These are phyloP conservation scores for Knoxia roxburghii DNA, from an alignment of 257 asterid species.

Conservation along the genomic window DNA sequence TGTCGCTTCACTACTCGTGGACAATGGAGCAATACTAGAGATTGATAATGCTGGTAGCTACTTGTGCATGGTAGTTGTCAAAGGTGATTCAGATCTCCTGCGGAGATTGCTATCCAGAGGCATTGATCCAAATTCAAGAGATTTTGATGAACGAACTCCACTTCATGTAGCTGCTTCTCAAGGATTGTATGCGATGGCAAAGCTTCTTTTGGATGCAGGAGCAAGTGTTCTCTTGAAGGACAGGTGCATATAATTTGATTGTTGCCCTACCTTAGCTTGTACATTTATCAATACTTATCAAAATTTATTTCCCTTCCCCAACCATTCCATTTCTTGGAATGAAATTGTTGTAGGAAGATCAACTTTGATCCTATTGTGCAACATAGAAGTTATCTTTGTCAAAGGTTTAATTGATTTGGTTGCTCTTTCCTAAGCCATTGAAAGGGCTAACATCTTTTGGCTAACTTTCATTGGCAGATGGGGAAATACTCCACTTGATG, in stretches of 20 bases:
- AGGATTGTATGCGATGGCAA: conserved; percentile 67
- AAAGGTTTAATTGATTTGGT: not conserved
- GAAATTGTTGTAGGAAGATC: not conserved
- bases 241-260: conserved; percentile 39
- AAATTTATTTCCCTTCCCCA: not conserved
- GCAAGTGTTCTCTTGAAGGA: conserved; percentile 76
- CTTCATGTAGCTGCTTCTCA: conserved; percentile 85
- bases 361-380: too few species aligned
- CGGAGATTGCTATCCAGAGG: conserved; percentile 58
- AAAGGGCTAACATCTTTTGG: conserved; percentile 3
- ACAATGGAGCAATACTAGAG: conserved; percentile 61
- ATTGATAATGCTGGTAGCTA: conserved; percentile 61
- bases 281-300: not conserved
- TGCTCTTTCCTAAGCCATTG: not conserved
- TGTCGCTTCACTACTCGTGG: conserved; percentile 55
- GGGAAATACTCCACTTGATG: conserved; percentile 85
- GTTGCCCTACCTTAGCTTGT: not conserved
- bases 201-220: conserved; percentile 77
- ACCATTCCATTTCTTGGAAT: not conserved
- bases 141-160: conserved; percentile 78
- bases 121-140: conserved; percentile 63
- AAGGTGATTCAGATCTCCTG: conserved; percentile 75
- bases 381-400: not conserved
- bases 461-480: conserved; percentile 41
- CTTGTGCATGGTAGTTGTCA: conserved; percentile 59